Evolutionary conservation across 2,329 filamentous ascomycete genomes (phyloP).

Genomic region (Scortechinia acanthostroma): DNA sequence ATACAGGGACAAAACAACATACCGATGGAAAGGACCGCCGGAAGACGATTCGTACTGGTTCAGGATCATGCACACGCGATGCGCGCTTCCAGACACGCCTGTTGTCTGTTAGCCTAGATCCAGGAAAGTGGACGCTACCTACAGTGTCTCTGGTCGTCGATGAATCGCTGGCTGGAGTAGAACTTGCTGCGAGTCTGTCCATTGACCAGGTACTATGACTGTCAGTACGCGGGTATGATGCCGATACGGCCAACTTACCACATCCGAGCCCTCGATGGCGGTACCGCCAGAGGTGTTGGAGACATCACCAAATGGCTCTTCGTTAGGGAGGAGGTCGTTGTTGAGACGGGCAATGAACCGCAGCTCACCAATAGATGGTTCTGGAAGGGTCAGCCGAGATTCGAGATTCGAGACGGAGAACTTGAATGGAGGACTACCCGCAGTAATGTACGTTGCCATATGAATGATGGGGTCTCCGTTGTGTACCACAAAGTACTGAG

Average conservation of each 20-base stretch:
- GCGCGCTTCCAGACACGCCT: conserved; percentile 21
- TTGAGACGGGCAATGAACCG: conserved; percentile 58
- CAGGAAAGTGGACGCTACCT: no score
- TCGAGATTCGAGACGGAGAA: conserved; percentile 8
- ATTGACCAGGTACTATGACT: conserved; percentile 39
- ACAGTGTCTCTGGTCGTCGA: conserved; percentile 60
- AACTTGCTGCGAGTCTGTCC: conserved; percentile 64
- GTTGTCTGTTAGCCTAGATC: no score
- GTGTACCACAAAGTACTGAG: conserved; percentile 55
- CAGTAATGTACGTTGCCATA: conserved; percentile 55
- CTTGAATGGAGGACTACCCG: conserved; percentile 3
- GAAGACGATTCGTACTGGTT: conserved; percentile 53
- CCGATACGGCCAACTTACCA: conserved; percentile 12
- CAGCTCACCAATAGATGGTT: conserved; percentile 49
- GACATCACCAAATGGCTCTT: conserved; percentile 42
- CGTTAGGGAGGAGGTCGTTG: conserved; percentile 35
- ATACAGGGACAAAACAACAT: conserved; percentile 9
- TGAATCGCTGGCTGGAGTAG: conserved; percentile 64
- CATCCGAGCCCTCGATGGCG: conserved; percentile 49
- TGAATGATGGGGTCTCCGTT: conserved; percentile 53
- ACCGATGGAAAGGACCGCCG: conserved; percentile 58
- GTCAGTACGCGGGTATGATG: no score
- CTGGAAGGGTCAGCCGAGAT: conserved; percentile 13
- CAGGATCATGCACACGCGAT: conserved; percentile 55
- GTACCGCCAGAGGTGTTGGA: conserved; percentile 45